Evolutionary conservation across 2,329 filamentous ascomycete species (phyloP).

Genomic region (Aspergillus sp.): DNA sequence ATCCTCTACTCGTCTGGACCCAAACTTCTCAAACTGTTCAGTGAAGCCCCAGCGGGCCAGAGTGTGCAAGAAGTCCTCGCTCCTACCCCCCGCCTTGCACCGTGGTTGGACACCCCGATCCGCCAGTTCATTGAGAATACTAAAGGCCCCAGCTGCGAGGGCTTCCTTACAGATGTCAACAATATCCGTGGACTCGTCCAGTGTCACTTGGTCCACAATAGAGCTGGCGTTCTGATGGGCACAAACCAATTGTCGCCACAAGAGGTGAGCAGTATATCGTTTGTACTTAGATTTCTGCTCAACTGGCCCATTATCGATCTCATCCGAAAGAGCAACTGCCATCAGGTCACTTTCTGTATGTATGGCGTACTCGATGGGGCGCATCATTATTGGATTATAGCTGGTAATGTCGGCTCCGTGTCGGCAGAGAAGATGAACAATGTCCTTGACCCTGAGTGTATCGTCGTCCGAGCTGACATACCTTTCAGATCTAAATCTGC

Average conservation of each 20-base stretch:
- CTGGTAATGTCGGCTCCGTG: neutral
- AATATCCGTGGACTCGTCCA: neutral
- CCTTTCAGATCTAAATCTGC: too few relatives aligned
- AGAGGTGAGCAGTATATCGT: neutral
- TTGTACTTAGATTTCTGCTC: neutral
- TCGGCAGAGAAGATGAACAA: neutral
- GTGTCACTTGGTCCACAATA: neutral
- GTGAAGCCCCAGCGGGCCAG: neutral
- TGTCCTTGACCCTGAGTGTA: neutral
- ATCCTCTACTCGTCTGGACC: neutral
- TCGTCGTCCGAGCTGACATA: neutral
- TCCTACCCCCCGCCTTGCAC: neutral
- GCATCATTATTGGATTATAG: neutral
- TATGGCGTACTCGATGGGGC: too few relatives aligned
- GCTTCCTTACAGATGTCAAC: neutral
- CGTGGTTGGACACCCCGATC: neutral
- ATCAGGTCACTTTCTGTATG: neutral
- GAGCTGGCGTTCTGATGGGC: neutral
- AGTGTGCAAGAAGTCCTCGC: neutral
- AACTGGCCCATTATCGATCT: neutral
- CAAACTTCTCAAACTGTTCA: neutral
- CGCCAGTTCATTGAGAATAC: neutral
- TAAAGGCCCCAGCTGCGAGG: neutral
- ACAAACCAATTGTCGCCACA: neutral
- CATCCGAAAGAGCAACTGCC: neutral